A percentile compares a stretch with the other conserved stretches of the same genome.
phyloP scores from a whole-genome alignment of 148 eudicot genomes.

The Drosera capensis region DNA sequence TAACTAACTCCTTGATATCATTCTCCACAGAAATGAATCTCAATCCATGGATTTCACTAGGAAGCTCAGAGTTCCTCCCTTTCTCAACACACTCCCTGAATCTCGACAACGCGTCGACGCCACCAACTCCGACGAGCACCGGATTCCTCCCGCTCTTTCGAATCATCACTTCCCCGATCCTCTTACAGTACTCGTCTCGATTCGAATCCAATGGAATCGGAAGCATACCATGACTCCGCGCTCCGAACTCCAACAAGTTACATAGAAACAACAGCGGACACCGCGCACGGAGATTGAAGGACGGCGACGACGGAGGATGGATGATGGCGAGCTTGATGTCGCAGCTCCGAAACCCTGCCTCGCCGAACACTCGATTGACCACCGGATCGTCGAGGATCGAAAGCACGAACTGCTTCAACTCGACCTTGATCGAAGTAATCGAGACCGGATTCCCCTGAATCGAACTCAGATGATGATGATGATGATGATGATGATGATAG shows the following conservation, averaged over 20 bases:
- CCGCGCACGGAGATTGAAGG: not conserved
- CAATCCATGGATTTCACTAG: constrained; percentile 26
- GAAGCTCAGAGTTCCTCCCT: constrained; percentile 18
- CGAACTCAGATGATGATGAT: constrained; percentile 4
- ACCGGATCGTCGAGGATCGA: constrained; percentile 86
- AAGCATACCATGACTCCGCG: constrained; percentile 17
- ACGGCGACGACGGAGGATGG: constrained; percentile 1
- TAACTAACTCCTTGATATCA: constrained; percentile 22
- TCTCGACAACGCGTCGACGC: constrained; percentile 27
- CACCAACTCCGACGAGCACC: constrained; percentile 40
- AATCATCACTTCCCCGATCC: constrained; percentile 44
- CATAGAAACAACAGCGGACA: constrained; percentile 2
- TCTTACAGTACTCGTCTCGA: constrained; percentile 25
- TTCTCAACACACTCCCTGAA: constrained; percentile 36
- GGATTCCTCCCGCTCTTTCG: constrained; percentile 45
- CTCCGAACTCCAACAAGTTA: constrained; percentile 6
- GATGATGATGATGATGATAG: constrained; percentile 26
- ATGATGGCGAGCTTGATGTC: constrained; percentile 63
- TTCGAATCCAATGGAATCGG: constrained; percentile 29
- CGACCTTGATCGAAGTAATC: constrained; percentile 29
- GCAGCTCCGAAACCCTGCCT: constrained; percentile 66
- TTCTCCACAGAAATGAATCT: constrained; percentile 28
- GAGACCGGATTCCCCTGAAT: not conserved
- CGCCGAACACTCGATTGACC: constrained; percentile 69
- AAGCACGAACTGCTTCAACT: constrained; percentile 43